A percentile compares a stretch with the other conserved stretches of the same genome.
These are phyloP conservation scores for Macaranga tanarius DNA, from an alignment of 441 rosid genomes.

Conservation along the genomic window DNA sequence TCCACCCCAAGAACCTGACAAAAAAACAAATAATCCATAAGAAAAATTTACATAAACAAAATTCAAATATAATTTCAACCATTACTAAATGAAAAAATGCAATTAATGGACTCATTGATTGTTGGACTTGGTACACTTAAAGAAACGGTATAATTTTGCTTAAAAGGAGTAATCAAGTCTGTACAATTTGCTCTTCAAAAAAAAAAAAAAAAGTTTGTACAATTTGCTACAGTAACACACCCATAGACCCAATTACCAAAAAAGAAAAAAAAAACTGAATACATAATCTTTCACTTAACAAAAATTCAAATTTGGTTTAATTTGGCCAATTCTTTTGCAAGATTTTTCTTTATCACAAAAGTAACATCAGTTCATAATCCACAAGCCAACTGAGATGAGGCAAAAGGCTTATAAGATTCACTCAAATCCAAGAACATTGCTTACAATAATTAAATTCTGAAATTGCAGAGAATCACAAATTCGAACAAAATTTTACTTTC, in stretches of 20 bases:
- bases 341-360: background rate
- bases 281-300: background rate
- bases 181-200: no score
- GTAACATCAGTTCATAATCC: background rate
- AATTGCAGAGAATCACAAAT: background rate
- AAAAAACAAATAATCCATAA: constrained; percentile 6
- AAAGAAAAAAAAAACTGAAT: no score
- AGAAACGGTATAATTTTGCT: background rate
- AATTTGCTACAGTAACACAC: no score
- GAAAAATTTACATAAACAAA: background rate
- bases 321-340: background rate
- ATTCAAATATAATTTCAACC: background rate
- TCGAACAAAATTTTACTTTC: background rate
- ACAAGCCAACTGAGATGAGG: no score
- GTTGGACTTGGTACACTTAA: background rate
- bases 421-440: no score
- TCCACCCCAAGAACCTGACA: constrained; percentile 87
- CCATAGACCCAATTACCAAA: no score
- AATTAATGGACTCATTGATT: background rate
- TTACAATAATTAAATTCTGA: no score
- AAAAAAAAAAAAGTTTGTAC: no score
- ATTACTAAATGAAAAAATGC: no score
- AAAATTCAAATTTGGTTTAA: background rate
- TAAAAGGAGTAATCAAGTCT: no score
- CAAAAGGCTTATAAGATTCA: no score